Percentiles rank a stretch among this genome's conserved stretches.
phyloP scores from a whole-genome alignment of 1,139 yeast genomes.

The Zygoascus hellenicus region DNA sequence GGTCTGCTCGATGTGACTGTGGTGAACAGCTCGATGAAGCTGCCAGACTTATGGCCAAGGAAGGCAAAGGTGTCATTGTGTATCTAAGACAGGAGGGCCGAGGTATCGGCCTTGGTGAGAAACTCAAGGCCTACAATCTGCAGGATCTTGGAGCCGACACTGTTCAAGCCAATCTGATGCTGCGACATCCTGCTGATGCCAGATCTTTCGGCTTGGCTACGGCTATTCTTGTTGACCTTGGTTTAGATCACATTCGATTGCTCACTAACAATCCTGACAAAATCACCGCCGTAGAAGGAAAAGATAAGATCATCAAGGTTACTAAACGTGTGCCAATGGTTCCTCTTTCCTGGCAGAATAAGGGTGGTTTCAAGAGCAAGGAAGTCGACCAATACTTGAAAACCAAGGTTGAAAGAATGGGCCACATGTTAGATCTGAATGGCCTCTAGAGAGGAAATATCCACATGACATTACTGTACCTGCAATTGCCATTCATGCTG shows the following conservation, averaged over 20 bases:
- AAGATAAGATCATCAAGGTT: constrained; percentile 61
- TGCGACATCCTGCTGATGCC: constrained; percentile 96
- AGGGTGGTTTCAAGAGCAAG: constrained; percentile 66
- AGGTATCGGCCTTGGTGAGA: constrained; percentile 96
- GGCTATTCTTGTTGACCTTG: constrained; percentile 81
- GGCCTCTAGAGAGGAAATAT: background rate
- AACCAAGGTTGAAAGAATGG: constrained; percentile 96
- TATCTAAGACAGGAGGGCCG: constrained; percentile 97
- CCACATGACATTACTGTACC: background rate
- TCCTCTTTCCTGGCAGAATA: constrained; percentile 81
- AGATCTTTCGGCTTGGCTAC: constrained; percentile 91
- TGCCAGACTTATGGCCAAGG: constrained; percentile 80
- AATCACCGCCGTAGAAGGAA: constrained; percentile 89
- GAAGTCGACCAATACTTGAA: constrained; percentile 91
- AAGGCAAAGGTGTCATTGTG: constrained; percentile 90
- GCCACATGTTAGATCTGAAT: constrained; percentile 60
- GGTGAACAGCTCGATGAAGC: constrained; percentile 99
- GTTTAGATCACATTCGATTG: constrained; percentile 63
- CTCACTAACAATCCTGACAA: constrained; percentile 96
- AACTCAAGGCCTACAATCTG: constrained; percentile 90
- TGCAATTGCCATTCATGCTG: background rate
- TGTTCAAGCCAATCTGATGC: constrained; percentile 86
- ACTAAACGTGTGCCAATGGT: constrained; percentile 92
- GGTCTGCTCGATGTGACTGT: constrained; percentile 98
- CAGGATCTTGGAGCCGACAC: constrained; percentile 99